Conservation (phyloP, 371 early-diverging fungal genomes). For the Apophysomyces sp. region DNA sequence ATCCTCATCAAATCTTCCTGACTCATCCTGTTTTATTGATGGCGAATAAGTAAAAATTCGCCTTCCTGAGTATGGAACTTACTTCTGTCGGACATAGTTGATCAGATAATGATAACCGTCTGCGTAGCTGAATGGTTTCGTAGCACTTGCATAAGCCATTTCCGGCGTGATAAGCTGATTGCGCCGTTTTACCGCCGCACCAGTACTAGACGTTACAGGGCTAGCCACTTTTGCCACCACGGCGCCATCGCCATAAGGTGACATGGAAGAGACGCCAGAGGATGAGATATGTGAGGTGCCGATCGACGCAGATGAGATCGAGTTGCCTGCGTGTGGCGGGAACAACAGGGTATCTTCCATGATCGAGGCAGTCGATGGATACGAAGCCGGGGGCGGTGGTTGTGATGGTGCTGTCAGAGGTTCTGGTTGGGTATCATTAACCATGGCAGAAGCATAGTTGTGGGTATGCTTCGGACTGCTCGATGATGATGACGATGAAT, state of each 20-base stretch:
- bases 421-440: conserved; percentile 1
- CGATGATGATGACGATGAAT: neutral
- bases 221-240: conserved; percentile 45
- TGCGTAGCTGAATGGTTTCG: conserved; percentile 78
- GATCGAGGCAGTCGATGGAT: neutral
- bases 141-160: conserved; percentile 52
- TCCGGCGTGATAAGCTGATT: conserved; percentile 43
- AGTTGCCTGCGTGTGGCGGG: conserved; percentile 6
- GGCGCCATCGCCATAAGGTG: conserved; percentile 43
- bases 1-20: conserved; percentile 86
- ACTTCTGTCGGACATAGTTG: conserved; percentile 72
- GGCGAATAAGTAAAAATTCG: neutral
- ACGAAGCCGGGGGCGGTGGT: neutral
- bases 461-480: neutral
- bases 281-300: conserved; percentile 31
- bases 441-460: neutral
- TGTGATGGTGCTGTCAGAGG: neutral
- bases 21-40: conserved; percentile 65
- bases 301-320: conserved; percentile 31
- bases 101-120: conserved; percentile 86
- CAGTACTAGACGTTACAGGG: conserved; percentile 24
- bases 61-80: conserved; percentile 5
- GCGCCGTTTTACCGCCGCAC: conserved; percentile 23
- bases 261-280: conserved; percentile 37
- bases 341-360: neutral